Conservation (phyloP, 1,284 basidiomycete species). For the Pyrrhoderma noxium region DNA sequence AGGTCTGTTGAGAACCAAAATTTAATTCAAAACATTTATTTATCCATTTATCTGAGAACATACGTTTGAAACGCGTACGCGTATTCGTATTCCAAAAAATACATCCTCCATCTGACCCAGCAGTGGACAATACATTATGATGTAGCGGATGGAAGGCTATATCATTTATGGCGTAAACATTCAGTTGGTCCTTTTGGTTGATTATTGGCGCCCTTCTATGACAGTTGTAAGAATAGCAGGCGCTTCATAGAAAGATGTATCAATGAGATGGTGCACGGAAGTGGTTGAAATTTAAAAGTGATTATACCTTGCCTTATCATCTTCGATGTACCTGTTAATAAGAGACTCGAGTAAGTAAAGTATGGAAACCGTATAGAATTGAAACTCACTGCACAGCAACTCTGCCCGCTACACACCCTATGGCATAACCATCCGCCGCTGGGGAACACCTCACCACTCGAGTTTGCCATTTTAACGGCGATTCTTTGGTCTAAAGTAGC, state of each 20-base stretch:
- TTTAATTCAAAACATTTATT: too few species aligned
- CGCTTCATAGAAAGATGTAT: conserved; percentile 25
- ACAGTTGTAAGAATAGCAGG: conserved; percentile 95
- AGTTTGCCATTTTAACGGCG: conserved; percentile 93
- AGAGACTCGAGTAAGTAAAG: too few species aligned
- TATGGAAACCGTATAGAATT: too few species aligned
- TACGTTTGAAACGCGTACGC: conserved; percentile 84
- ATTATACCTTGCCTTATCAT: conserved; percentile 60
- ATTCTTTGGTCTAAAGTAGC: conserved; percentile 26
- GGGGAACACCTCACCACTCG: conserved; percentile 85
- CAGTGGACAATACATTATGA: conserved; percentile 81
- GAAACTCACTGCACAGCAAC: conserved; percentile 89
- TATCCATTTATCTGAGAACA: conserved; percentile 24
- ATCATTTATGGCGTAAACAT: conserved; percentile 89
- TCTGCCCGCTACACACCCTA: conserved; percentile 92
- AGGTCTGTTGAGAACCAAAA: conserved; percentile 42
- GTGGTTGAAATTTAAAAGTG: too few species aligned
- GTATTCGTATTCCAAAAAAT: conserved; percentile 90
- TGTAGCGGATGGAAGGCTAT: conserved; percentile 88
- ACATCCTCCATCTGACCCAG: conserved; percentile 72
- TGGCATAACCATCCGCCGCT: conserved; percentile 74
- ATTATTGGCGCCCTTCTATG: conserved; percentile 73
- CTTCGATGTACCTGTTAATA: conserved; percentile 67
- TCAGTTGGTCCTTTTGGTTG: conserved; percentile 61
- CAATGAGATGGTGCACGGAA: not conserved